Evolutionary conservation across 1,284 basidiomycete genomes (phyloP).

Genomic region (Leccinum griseonigrum): DNA sequence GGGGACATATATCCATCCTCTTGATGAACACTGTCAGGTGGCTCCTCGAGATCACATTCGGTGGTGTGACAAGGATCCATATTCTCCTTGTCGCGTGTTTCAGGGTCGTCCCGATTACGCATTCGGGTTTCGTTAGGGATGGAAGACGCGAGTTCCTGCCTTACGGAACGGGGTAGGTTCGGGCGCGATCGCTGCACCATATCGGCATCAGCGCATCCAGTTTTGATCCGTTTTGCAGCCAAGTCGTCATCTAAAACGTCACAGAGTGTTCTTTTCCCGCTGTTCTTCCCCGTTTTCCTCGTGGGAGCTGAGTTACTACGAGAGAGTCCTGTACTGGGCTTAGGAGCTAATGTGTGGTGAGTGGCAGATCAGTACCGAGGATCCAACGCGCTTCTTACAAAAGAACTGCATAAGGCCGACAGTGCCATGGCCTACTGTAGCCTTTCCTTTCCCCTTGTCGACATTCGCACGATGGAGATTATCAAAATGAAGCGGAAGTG

Average conservation of each 20-base stretch:
- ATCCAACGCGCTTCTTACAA: slow-evolving; percentile 41
- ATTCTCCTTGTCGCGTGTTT: slow-evolving; percentile 38
- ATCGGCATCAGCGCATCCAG: slow-evolving; percentile 21
- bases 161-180: slow-evolving; percentile 22
- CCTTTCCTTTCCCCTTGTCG: slow-evolving; percentile 41
- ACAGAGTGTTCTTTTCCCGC: slow-evolving; percentile 70
- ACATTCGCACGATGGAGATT: slow-evolving; percentile 31
- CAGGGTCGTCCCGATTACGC: slow-evolving; percentile 46
- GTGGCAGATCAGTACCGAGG: slow-evolving; percentile 28
- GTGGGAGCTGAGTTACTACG: slow-evolving; percentile 31
- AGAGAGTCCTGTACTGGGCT: slow-evolving; percentile 33
- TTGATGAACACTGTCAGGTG: slow-evolving; percentile 44
- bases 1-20: slow-evolving; percentile 79
- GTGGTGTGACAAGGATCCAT: slow-evolving; percentile 36
- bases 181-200: slow-evolving; percentile 34
- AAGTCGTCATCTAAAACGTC: slow-evolving; percentile 68
- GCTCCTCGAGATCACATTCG: slow-evolving; percentile 28
- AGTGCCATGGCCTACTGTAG: slow-evolving; percentile 35
- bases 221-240: slow-evolving; percentile 48
- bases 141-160: slow-evolving; percentile 4
- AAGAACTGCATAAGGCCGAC: slow-evolving; percentile 60
- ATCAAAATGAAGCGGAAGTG: slow-evolving; percentile 36
- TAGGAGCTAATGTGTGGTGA: slow-evolving; percentile 43
- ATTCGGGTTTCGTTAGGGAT: slow-evolving; percentile 17
- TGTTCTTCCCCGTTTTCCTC: slow-evolving; percentile 50